Base-by-base conservation (phyloP, 2,329 filamentous ascomycete species). In the Penicillium sp. region DNA sequence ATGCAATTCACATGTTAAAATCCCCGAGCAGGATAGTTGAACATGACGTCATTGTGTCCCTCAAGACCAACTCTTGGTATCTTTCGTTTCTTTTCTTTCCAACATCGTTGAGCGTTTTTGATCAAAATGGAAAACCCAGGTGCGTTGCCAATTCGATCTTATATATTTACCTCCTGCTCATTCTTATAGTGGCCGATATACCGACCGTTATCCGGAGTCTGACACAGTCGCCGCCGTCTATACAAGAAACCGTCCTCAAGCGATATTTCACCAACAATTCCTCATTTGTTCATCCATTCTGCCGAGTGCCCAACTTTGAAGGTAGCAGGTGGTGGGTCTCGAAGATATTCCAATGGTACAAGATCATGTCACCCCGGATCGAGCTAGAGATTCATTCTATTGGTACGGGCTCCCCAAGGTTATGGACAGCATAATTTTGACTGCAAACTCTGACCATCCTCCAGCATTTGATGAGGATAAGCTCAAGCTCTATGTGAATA, bases 321-420 rank as follows among this genome's bases (percentile, higher is more conserved):
- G 83, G 87, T 60, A 92, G 89, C 10, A 81, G 89, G 42, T 85
- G 81, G 74, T 69, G 89, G 6, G 80, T 95, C 18, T 76, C 82
- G 46, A 80, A 81, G 63, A 87, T 96, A 55, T 95, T 90, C 68
- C 84, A 85, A 39, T 92, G 89, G 89, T 93, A 95, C 74, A 90
- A 91, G 68, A 88, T 93, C 61, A 79, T 96, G 69, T 90, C 86
- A 59, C 92, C 92, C 0, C 77, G 79, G 18, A 89, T 94, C 61
- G 80, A 86, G 42, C 75, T 93, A 13, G 76, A 81, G 1, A 79
- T 96, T 18, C 82, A 90, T 50, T 81, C 78, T 31, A 74, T 86
- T 18, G 82, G 82, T 84, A 68, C 26, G 75, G 6, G 20, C 29
- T 16, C 8, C 16, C 2, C 16, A n/a, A 38, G 11, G 9, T 9